Conservation (phyloP, 2,329 filamentous ascomycete species). For the Celoporthe dispersa region DNA sequence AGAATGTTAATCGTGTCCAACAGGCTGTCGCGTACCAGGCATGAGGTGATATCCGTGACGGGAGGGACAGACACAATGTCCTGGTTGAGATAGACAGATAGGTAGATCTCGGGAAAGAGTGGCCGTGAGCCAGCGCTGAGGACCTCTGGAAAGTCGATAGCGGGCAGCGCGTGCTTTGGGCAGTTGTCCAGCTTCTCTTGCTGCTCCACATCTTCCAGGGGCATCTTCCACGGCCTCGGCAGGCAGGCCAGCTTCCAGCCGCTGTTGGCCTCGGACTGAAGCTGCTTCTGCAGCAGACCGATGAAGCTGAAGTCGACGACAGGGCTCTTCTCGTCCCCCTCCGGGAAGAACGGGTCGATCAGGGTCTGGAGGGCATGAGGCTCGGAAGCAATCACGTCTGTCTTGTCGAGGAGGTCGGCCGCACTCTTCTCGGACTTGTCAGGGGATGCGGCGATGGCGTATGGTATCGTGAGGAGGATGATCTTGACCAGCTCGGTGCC, state of each 20-base stretch:
- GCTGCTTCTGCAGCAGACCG: conserved; percentile 81
- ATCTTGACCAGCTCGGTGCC: conserved; percentile 93
- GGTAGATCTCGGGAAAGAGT: conserved; percentile 90
- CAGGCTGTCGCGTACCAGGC: conserved; percentile 81
- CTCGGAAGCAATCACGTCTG: conserved; percentile 89
- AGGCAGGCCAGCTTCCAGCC: conserved; percentile 76
- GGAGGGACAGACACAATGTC: conserved; percentile 88
- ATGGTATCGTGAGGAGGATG: conserved; percentile 92
- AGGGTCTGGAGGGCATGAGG: conserved; percentile 83
- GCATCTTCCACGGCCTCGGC: conserved; percentile 70
- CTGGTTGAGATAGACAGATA: conserved; percentile 88
- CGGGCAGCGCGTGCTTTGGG: conserved; percentile 78
- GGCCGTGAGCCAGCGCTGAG: conserved; percentile 75
- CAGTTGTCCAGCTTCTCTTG: conserved; percentile 62
- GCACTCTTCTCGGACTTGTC: conserved; percentile 71
- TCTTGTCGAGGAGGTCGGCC: conserved; percentile 83
- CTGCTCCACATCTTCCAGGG: conserved; percentile 62
- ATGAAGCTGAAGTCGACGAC: conserved; percentile 72
- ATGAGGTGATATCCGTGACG: conserved; percentile 75
- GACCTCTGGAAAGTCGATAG: conserved; percentile 74
- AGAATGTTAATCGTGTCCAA: conserved; percentile 93
- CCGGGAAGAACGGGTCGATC: conserved; percentile 80
- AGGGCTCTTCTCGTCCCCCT: conserved; percentile 65
- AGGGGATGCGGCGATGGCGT: conserved; percentile 77
- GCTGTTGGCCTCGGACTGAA: conserved; percentile 74